Evolutionary conservation across 176 grass and related monocot species (phyloP).

Genomic region (Ampelocalamus luodianensis): DNA sequence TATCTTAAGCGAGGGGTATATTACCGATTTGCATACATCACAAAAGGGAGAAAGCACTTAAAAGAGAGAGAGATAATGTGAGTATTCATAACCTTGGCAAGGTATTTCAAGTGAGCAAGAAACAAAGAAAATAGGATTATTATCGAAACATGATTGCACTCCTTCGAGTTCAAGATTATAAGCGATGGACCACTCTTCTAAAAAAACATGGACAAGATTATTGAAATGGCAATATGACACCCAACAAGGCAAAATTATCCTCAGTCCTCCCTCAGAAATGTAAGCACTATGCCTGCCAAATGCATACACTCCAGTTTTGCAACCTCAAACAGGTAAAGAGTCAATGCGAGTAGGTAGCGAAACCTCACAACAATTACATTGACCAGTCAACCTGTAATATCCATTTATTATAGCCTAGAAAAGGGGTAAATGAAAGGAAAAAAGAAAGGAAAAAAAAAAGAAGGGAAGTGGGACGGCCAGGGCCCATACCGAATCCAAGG

Average conservation of each 20-base stretch:
- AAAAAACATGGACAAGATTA: constrained; percentile 4
- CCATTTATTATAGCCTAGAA: too few species aligned
- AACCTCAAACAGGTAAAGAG: neutral
- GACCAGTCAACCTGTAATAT: neutral
- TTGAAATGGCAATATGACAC: neutral
- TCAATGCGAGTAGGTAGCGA: neutral
- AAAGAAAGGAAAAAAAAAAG: too few species aligned
- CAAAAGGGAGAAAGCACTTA: neutral
- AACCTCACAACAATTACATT: neutral
- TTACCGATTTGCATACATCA: neutral
- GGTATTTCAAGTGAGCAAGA: neutral
- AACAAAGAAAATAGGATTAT: neutral
- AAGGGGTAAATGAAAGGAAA: too few species aligned
- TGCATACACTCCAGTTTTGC: neutral
- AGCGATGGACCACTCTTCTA: neutral
- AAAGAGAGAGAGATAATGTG: neutral
- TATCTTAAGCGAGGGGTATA: neutral
- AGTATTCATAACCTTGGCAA: neutral
- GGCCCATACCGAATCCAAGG: too few species aligned
- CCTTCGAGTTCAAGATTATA: neutral
- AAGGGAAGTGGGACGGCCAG: too few species aligned
- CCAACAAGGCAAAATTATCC: neutral
- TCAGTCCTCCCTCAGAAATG: neutral
- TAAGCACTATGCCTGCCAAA: neutral
- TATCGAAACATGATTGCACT: neutral